These are phyloP conservation scores for Ustilago hordei DNA, from an alignment of 1,284 basidiomycete species.

Conservation along the genomic window DNA sequence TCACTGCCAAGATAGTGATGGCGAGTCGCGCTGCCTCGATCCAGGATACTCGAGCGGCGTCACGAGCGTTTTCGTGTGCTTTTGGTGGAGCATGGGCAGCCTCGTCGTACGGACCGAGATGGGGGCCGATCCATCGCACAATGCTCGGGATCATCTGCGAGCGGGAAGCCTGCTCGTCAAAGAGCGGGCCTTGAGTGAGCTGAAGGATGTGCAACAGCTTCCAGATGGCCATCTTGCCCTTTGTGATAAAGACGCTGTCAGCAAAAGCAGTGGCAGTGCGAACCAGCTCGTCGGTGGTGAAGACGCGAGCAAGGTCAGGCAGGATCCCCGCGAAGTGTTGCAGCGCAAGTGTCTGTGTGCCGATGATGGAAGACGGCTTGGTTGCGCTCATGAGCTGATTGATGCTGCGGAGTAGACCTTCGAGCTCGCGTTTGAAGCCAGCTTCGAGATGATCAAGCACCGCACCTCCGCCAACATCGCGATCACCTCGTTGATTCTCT, in stretches of 20 bases:
- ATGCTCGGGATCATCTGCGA: constrained; percentile 86
- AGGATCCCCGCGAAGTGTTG: constrained; percentile 94
- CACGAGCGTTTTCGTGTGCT: constrained; percentile 51
- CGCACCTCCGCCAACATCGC: constrained; percentile 78
- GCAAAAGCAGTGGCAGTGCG: constrained; percentile 82
- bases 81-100: constrained; percentile 25
- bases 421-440: constrained; percentile 78
- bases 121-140: constrained; percentile 92
- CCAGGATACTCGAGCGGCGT: constrained; percentile 83
- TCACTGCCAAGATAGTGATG: constrained; percentile 76
- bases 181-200: constrained; percentile 86
- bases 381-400: constrained; percentile 88
- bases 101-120: constrained; percentile 87
- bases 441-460: constrained; percentile 87
- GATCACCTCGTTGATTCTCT: constrained; percentile 82
- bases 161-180: constrained; percentile 84
- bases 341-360: constrained; percentile 82
- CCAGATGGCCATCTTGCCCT: constrained; percentile 89
- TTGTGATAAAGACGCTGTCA: constrained; percentile 81
- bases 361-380: constrained; percentile 86
- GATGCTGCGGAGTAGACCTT: constrained; percentile 79
- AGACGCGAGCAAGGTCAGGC: constrained; percentile 76
- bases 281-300: constrained; percentile 60
- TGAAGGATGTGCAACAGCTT: constrained; percentile 93
- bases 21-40: constrained; percentile 85